phyloP scores from a whole-genome alignment of 495 filamentous ascomycete species.

The Chaetomium fimeti region DNA sequence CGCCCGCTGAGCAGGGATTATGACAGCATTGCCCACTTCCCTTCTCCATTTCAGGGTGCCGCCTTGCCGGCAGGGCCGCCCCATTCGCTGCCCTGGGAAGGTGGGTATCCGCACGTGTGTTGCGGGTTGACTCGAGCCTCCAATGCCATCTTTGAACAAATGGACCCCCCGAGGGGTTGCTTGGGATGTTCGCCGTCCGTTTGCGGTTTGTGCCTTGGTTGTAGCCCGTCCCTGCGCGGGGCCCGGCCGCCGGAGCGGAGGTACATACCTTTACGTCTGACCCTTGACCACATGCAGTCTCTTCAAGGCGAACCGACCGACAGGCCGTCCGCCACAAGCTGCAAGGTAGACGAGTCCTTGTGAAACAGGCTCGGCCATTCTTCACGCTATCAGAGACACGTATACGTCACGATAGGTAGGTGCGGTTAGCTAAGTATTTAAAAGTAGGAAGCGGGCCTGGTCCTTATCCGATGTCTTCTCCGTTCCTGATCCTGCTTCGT shows the following conservation, averaged over 20 bases:
- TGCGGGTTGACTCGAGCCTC: conserved; percentile 1
- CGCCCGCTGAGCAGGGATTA: not conserved
- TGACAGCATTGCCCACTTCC: not conserved
- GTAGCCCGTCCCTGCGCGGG: not conserved
- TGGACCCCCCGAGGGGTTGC: not conserved
- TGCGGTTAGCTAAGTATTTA: not conserved
- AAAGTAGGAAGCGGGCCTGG: not conserved
- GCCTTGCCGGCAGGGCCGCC: not conserved
- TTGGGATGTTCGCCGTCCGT: not conserved
- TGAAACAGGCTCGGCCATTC: too few species aligned
- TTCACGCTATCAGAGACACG: not conserved
- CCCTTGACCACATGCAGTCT: too few species aligned
- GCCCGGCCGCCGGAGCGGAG: not conserved
- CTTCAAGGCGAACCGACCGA: too few species aligned
- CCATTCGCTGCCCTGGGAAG: not conserved
- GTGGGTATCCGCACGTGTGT: conserved; percentile 2
- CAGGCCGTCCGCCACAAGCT: too few species aligned
- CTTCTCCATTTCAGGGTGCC: not conserved
- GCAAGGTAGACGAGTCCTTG: too few species aligned
- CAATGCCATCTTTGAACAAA: not conserved
- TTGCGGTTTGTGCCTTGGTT: not conserved
- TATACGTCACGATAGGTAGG: not conserved
- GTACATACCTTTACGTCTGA: too few species aligned
- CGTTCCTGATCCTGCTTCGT: not conserved
- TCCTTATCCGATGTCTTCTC: not conserved